A percentile compares a stretch with the other conserved stretches of the same genome.
phyloP scores from a whole-genome alignment of 2,329 filamentous ascomycete genomes.

The Penicillium freii region DNA sequence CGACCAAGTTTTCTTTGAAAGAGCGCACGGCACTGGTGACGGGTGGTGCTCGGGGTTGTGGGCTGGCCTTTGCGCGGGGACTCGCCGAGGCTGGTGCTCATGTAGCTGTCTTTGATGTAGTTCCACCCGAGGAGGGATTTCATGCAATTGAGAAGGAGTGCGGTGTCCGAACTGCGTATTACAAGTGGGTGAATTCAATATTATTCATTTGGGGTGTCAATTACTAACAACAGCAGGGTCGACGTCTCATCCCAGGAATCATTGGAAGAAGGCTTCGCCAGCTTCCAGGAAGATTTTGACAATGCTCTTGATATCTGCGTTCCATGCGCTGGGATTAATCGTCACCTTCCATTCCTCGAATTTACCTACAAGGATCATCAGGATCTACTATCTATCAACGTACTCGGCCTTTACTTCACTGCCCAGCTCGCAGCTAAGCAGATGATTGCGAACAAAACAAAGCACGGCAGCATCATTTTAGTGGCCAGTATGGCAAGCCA shows the following conservation, averaged over 20 bases:
- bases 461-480: slow-evolving; percentile 53
- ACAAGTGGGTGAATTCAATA: slow-evolving; percentile 27
- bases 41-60: slow-evolving; percentile 49
- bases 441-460: slow-evolving; percentile 53
- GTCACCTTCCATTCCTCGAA: slow-evolving; percentile 47
- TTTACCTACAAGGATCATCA: slow-evolving; percentile 45
- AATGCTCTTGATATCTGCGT: slow-evolving; percentile 47
- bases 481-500: slow-evolving; percentile 55
- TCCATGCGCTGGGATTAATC: slow-evolving; percentile 48
- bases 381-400: slow-evolving; percentile 46
- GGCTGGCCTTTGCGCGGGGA: slow-evolving; percentile 46
- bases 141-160: slow-evolving; percentile 43
- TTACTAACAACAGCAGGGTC: slow-evolving; percentile 27
- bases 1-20: slow-evolving; percentile 49
- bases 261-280: slow-evolving; percentile 32
- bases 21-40: slow-evolving; percentile 50
- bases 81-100: slow-evolving; percentile 49
- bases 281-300: slow-evolving; percentile 37
- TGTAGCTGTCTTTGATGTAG: slow-evolving; percentile 49
- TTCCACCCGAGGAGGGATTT: slow-evolving; percentile 41
- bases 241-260: slow-evolving; percentile 41
- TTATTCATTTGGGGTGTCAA: background rate
- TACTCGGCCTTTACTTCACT: slow-evolving; percentile 47
- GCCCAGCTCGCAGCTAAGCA: slow-evolving; percentile 51
- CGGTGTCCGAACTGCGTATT: slow-evolving; percentile 44